Percentiles rank a stretch among this genome's conserved stretches.
phyloP scores from a whole-genome alignment of 1,139 yeast species.

The Suhomyces anneliseae region DNA sequence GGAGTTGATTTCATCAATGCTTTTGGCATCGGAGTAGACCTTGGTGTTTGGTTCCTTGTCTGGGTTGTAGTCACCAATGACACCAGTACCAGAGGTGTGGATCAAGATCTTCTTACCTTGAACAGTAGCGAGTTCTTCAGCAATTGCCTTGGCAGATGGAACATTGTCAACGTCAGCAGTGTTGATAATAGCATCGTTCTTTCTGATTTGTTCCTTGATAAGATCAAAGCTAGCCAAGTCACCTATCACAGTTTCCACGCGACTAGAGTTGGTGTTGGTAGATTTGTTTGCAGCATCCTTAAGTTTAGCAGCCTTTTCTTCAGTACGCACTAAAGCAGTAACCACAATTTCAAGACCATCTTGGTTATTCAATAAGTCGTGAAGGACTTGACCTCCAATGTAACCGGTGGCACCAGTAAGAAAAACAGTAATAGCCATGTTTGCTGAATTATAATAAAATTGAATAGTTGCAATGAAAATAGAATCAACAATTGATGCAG shows the following conservation, averaged over 20 bases:
- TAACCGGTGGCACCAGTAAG: constrained; percentile 38
- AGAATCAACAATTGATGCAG: too few relatives aligned
- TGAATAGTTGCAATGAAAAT: too few relatives aligned
- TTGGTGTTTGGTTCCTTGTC: constrained; percentile 21
- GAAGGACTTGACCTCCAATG: constrained; percentile 29
- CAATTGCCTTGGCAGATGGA: constrained; percentile 28
- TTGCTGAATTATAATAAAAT: too few relatives aligned
- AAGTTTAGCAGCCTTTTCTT: constrained; percentile 25
- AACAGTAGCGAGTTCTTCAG: constrained; percentile 15
- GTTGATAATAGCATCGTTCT: constrained; percentile 33
- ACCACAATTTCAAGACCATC: constrained; percentile 16
- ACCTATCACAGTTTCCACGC: constrained; percentile 21
- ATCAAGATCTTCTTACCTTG: constrained; percentile 24
- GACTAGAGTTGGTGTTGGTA: constrained; percentile 17
- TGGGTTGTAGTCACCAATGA: constrained; percentile 27
- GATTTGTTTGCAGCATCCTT: constrained; percentile 10
- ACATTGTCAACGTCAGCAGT: constrained; percentile 41
- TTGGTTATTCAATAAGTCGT: constrained; percentile 22
- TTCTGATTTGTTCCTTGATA: constrained; percentile 21
- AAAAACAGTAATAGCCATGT: constrained; percentile 2
- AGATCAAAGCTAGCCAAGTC: constrained; percentile 23
- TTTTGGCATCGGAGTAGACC: constrained; percentile 31
- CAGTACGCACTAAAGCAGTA: constrained; percentile 27
- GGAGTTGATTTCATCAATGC: constrained; percentile 29
- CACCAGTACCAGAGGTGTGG: constrained; percentile 44